Conservation (phyloP, 1,139 yeast genomes). For the Suzukiozyma palmioleophila region DNA sequence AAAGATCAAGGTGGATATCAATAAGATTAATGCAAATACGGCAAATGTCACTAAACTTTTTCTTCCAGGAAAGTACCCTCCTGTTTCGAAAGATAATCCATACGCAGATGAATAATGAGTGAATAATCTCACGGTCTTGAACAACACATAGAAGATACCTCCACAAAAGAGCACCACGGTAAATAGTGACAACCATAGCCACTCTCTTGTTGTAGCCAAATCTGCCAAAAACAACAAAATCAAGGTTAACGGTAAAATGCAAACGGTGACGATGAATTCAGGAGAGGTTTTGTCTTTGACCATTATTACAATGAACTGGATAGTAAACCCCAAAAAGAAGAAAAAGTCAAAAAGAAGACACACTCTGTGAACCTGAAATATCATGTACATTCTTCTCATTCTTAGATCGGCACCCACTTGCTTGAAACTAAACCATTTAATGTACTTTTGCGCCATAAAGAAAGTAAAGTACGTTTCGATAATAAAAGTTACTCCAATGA, state of each 20-base stretch:
- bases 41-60: constrained; percentile 48
- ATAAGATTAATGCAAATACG: constrained; percentile 37
- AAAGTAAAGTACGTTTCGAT: constrained; percentile 29
- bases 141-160: constrained; percentile 48
- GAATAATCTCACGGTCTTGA: constrained; percentile 46
- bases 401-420: constrained; percentile 47
- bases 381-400: constrained; percentile 36
- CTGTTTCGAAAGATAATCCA: constrained; percentile 19
- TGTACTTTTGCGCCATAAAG: constrained; percentile 35
- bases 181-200: constrained; percentile 20
- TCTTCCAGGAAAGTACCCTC: constrained; percentile 43
- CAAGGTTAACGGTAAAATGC: constrained; percentile 46
- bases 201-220: constrained; percentile 37
- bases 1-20: constrained; percentile 32
- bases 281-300: constrained; percentile 33
- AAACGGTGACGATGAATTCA: constrained; percentile 48
- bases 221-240: constrained; percentile 35
- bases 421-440: constrained; percentile 49
- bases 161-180: constrained; percentile 33
- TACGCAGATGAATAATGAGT: constrained; percentile 37
- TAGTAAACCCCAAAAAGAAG: constrained; percentile 51
- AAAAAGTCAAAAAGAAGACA: constrained; percentile 44
- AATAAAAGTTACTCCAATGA: constrained; percentile 37
- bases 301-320: constrained; percentile 50
- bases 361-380: constrained; percentile 41